phyloP scores from a whole-genome alignment of 108 stramenopile species.

The Cyclotella atomus region DNA sequence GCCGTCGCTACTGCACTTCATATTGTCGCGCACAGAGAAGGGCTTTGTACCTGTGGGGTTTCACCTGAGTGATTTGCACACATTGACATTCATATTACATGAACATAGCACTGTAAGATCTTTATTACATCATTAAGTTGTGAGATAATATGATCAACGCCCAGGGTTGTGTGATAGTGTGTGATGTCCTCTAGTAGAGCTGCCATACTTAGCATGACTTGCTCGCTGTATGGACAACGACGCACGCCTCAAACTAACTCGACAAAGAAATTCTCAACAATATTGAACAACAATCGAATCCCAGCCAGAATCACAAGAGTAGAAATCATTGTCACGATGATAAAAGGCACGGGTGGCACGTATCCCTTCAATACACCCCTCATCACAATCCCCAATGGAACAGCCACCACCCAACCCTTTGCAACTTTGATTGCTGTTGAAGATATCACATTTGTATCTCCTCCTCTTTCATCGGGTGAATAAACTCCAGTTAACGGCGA shows the following conservation, averaged over 20 bases:
- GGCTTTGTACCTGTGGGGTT: constrained; percentile 38
- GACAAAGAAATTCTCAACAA: constrained; percentile 54
- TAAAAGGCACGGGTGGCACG: constrained; percentile 65
- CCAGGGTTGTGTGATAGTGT: too few species aligned
- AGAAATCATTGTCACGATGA: constrained; percentile 69
- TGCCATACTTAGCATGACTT: too few species aligned
- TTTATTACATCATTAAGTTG: too few species aligned
- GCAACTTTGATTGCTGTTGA: constrained; percentile 38
- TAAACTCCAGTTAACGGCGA: constrained; percentile 63
- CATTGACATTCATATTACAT: not conserved
- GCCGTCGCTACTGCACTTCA: constrained; percentile 57
- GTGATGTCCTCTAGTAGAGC: too few species aligned
- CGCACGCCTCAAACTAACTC: constrained; percentile 41
- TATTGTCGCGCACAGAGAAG: constrained; percentile 53
- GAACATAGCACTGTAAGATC: too few species aligned
- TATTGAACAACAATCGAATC: constrained; percentile 30
- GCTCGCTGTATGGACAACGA: too few species aligned
- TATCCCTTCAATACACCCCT: constrained; percentile 71
- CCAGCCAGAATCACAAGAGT: constrained; percentile 61
- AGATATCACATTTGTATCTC: constrained; percentile 13
- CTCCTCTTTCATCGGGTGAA: constrained; percentile 35
- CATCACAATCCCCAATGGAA: constrained; percentile 63
- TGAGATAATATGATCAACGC: too few species aligned
- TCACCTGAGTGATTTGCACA: constrained; percentile 13
- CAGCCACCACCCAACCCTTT: constrained; percentile 65